Evolutionary conservation across 805 yeast genomes (phyloP).

Genomic region (Priceomyces fermenticarens): DNA sequence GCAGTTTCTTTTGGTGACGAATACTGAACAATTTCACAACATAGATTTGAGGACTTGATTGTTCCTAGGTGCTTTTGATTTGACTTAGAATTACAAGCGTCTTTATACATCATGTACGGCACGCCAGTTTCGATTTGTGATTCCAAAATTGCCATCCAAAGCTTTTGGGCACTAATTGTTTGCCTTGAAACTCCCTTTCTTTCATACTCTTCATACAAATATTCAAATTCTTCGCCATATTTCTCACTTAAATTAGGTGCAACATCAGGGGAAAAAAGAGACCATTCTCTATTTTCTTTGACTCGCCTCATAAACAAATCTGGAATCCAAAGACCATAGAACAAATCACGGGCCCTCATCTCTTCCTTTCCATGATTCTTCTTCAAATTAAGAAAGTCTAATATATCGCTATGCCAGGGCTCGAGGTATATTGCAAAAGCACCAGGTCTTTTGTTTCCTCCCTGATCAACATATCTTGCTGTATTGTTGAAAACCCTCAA

Average conservation of each 20-base stretch:
- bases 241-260: constrained; percentile 83
- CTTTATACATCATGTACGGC: constrained; percentile 93
- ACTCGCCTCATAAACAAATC: constrained; percentile 93
- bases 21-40: constrained; percentile 93
- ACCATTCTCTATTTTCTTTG: constrained; percentile 76
- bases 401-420: constrained; percentile 95
- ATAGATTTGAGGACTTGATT: constrained; percentile 88
- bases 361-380: constrained; percentile 97
- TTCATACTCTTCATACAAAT: constrained; percentile 71
- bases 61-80: constrained; percentile 92
- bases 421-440: constrained; percentile 92
- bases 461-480: constrained; percentile 96
- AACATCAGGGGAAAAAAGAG: constrained; percentile 83
- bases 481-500: constrained; percentile 91
- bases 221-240: constrained; percentile 81
- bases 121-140: constrained; percentile 96
- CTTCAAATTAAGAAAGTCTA: constrained; percentile 80
- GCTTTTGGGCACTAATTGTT: constrained; percentile 78
- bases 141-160: constrained; percentile 86
- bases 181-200: constrained; percentile 59
- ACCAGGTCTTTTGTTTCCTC: constrained; percentile 97
- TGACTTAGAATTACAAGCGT: constrained; percentile 80
- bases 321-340: constrained; percentile 92
- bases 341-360: constrained; percentile 86
- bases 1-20: constrained; percentile 92